Evolutionary conservation across 1,284 basidiomycete species (phyloP), one percentile per base, ranked within the genome.

Genomic region (Ceratobasidium sp.): DNA sequence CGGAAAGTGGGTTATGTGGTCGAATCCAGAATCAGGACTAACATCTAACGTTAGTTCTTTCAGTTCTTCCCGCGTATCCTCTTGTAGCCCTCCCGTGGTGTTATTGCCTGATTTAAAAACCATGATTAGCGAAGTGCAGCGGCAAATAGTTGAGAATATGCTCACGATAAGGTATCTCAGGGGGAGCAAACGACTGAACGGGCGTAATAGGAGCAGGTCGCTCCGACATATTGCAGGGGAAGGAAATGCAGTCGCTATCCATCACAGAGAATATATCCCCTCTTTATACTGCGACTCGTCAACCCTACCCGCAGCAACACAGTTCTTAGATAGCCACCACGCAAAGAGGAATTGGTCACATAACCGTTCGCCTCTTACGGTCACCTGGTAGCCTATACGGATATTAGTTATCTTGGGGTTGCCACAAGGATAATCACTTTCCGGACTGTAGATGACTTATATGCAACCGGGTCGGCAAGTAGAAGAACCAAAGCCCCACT

Each of bases 1-100:
- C 7, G 68, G 52, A 42, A 70, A 57, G 40, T 70, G 33, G n/a
- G 52, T 70, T n/a, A 57, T 44, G 42, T 70, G 52, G 52, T 70
- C 52, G 38, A 57, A 52, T 2, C 57, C 52, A 52, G 48, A 50
- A 20, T 50, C 48, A 20, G 48, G 48, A 50, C 13, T 50, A 50
- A 15, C 7, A 20, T 50, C 48, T 15, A 20, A 50, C 13, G 48
- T 50, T 50, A 50, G 12, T 15, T 20, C 6, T 20, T 50, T 50
- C 2, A 50, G 48, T 13, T 50, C 48, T 20, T 50, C 33, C 33
- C 33, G 33, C 33, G 33, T 33, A 33, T 33, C 33, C 33, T 33
- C 33, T 33, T 33, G 33, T 33, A 33, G 33, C 33, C 33, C 33
- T 33, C 33, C 33, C 7, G 54, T 57, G 20, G 54, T 7, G 10